Evolutionary conservation across 2,329 filamentous ascomycete species (phyloP).

Genomic region (Botrytis elliptica): DNA sequence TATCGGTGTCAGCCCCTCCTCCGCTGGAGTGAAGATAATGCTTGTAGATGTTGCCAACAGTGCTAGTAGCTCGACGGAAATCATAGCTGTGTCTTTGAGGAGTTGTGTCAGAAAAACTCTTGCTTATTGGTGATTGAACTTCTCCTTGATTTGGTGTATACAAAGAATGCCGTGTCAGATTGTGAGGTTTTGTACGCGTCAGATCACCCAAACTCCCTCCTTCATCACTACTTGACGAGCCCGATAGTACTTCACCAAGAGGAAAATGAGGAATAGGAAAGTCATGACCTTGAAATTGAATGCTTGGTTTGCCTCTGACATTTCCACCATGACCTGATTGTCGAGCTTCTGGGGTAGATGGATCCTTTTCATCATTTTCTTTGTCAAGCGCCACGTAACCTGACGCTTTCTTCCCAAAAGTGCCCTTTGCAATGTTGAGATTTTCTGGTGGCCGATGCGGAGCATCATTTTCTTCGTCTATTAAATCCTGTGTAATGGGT

Average conservation of each 20-base stretch:
- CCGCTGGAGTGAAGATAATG: constrained; percentile 28
- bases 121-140: constrained; percentile 17
- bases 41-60: constrained; percentile 35
- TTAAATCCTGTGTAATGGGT: constrained; percentile 15
- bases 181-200: background rate
- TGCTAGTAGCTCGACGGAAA: constrained; percentile 31
- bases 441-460: constrained; percentile 18
- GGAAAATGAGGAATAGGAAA: constrained; percentile 21
- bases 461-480: background rate
- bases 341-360: constrained; percentile 13
- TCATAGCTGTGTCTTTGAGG: constrained; percentile 20
- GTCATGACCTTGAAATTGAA: constrained; percentile 4
- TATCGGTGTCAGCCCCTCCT: constrained; percentile 11
- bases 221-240: constrained; percentile 16
- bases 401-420: constrained; percentile 1
- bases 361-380: background rate
- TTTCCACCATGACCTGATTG: background rate
- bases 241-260: constrained; percentile 18
- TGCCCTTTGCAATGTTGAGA: background rate
- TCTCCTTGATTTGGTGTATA: constrained; percentile 14
- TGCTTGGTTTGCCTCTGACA: background rate
- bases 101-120: constrained; percentile 20
- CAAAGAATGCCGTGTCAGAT: constrained; percentile 11
- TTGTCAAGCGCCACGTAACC: constrained; percentile 2
- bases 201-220: constrained; percentile 14